phyloP scores from a whole-genome alignment of 2,329 filamentous ascomycete species.

The Talaromyces sp. region DNA sequence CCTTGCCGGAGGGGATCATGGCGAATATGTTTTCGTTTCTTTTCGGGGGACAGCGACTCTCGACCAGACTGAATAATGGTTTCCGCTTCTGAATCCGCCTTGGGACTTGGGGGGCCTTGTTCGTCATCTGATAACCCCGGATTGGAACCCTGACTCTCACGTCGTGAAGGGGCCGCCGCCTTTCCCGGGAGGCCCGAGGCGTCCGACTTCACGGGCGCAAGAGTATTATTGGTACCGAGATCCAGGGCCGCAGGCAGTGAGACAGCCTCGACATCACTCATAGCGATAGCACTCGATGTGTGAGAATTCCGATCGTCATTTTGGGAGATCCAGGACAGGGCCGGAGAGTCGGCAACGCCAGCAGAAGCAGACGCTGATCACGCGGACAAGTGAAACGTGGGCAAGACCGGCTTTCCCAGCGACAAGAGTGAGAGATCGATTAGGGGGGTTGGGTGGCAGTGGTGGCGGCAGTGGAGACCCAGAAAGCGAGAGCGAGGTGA shows the following conservation, averaged over 20 bases:
- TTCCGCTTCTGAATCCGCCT: slow-evolving; percentile 53
- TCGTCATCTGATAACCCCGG: slow-evolving; percentile 30
- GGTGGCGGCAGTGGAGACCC: not conserved
- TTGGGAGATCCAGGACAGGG: slow-evolving; percentile 43
- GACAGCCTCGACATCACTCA: slow-evolving; percentile 51
- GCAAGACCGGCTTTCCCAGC: slow-evolving; percentile 2
- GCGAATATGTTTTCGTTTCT: slow-evolving; percentile 46
- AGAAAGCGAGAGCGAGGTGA: not conserved
- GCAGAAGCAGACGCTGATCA: slow-evolving; percentile 37
- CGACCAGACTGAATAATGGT: slow-evolving; percentile 53
- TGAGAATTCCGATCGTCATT: slow-evolving; percentile 47
- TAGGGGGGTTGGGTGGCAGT: not conserved
- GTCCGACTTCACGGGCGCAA: slow-evolving; percentile 36
- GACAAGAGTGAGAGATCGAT: not conserved
- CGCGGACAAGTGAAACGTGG: slow-evolving; percentile 10
- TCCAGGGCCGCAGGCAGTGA: slow-evolving; percentile 42
- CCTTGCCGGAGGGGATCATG: slow-evolving; percentile 38
- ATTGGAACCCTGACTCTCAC: slow-evolving; percentile 24
- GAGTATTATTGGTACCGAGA: slow-evolving; percentile 35
- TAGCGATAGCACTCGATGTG: slow-evolving; percentile 48
- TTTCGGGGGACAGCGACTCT: slow-evolving; percentile 50
- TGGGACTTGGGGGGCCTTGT: slow-evolving; percentile 42
- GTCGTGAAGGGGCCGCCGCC: slow-evolving; percentile 20
- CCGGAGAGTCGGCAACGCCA: slow-evolving; percentile 37
- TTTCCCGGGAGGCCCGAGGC: slow-evolving; percentile 29